Evolutionary conservation across 768 basidiomycete species (phyloP), one percentile per base, ranked within the genome.

Genomic region (Tylopilus felleus): DNA sequence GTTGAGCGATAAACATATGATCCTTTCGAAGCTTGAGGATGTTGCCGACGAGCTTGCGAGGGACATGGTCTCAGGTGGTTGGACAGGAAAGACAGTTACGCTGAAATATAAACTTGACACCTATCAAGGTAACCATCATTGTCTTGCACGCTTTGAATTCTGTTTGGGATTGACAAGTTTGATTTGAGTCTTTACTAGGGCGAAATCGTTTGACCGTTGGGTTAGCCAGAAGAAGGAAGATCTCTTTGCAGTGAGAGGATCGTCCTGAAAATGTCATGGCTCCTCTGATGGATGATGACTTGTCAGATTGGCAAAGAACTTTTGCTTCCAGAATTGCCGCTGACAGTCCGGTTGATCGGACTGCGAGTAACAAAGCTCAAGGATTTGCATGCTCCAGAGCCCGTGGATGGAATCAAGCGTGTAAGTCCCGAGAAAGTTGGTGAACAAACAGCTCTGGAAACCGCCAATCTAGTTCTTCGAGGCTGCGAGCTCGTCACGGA

Each of bases 31-130:
- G 66, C 79, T 99, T 0, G 81, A 90, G 22, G 84, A 90, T 51
- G 82, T 97, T 33, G 87, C 93, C 1, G 80, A 78, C 2, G 88
- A 93, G 61, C 81, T 99, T 13, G 89, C 84, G 63, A 77, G 79
- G 40, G 94, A 97, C 65, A 85, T 98, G 82, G 73, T 77, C 25
- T 70, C 78, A n/a, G 77, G 78, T 42, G 86, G 90, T 28, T 99
- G 93, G 85, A 80, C 84, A 8, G 96, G 93, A 8, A 83, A 86
- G 59, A 97, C 93, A 0, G 78, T 98, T 29, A 96, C 92, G 0
- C 77, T 98, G 47, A 97, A 96, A 68, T 94, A 86, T 69, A 99
- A 99, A 73, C 79, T 92, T 31, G 87, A 95, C 65, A 93, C 86
- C 1, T 98, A 85, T 69, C 84, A 96, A 77, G 85, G 91, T 84